Evolutionary conservation across 495 filamentous ascomycete species (phyloP), one percentile per base, ranked within the genome.

Genomic region (Bathelium albidoporum): DNA sequence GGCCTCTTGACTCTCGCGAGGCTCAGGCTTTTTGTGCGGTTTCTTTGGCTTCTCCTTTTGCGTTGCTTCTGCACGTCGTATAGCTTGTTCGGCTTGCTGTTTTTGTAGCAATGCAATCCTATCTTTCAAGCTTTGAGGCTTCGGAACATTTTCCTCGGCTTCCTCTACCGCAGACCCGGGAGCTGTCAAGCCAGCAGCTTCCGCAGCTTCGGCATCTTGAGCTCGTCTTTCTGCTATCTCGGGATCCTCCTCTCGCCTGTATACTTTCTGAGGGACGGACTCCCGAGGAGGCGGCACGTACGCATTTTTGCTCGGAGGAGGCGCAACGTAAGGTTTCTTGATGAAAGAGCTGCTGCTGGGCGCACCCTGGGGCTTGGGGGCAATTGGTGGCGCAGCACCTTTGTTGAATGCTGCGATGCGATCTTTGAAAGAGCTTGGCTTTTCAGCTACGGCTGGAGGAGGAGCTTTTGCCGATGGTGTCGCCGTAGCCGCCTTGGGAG

Each of bases 331-430:
- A n/a, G 94, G 91, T 74, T 97, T 97, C 80, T 95, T 97, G 73
- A 97, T 85, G 68, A 97, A 97, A 63, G 82, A 81, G 58, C 82
- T 80, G 52, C 82, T 79, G 24, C 5, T 29, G 29, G 83, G 78
- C 52, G 79, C 71, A 60, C 81, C 76, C 39, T 85, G 70, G 14
- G 91, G 90, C 69, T 96, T 95, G 1, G 95, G 94, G 2, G 90
- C 83, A 62, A 94, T 75, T 12, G 94, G 94, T 7, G 93, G 83
- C 4, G 90, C 89, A 26, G 92, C 84, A 24, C 89, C 79, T 71
- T 91, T 95, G 73, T 98, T 98, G 77, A 98, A 98, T 22, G 92
- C 91, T 9, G 95, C 95, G 69, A 98, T 94, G 61, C 95, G 91
- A 73, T 97, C 94, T 65, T 81, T 90, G 74, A 98, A 97, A 0